Evolutionary conservation across 495 filamentous ascomycete species (phyloP), one percentile per base, ranked within the genome.

Genomic region (Annulohypoxylon moriforme): DNA sequence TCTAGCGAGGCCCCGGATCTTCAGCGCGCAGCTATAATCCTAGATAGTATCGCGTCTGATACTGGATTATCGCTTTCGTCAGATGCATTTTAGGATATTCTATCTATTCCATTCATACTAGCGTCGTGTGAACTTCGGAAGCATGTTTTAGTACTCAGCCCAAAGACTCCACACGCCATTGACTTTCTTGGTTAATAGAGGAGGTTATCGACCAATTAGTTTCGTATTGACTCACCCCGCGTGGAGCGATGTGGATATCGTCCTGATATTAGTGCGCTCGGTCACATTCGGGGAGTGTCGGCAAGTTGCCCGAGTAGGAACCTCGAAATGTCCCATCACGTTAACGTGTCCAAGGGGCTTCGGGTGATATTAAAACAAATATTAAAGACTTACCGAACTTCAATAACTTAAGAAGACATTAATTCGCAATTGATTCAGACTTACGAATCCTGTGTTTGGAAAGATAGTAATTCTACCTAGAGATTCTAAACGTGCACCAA

Each of bases 1-100:
- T 57, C 53, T 10, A 57, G 29, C 33, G 53, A 57, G 33, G 53
- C 53, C 31, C 53, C 53, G 10, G 53, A 57, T 27, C 53, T 57
- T 22, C 29, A 57, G 16, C 53, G 53, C 14, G 53, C 31, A 2
- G 53, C 53, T 22, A 38, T 11, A 11, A n/a, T 57, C 33, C 20
- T 57, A 14, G 53, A 57, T 22, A 36, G 38, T 36, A 57, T 57
- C 31, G 53, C 53, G 11, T 13, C 31, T 22, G 53, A 57, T 36
- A 38, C 25, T 4, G 53, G 31, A 0, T 11, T 57, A 57, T 38
- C 29, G 6, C n/a, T 57, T 38, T 4, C 29, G 6, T 14, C 22
- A 57, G 16, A 57, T 16, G 27, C 8, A 22, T 38, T 36, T 34
- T 36, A 55, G 24, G 20, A 11, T 4, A 25, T 10, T 49, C 3